Base-by-base conservation (phyloP, 495 filamentous ascomycete genomes). In the Penicillium ochrochloron region DNA sequence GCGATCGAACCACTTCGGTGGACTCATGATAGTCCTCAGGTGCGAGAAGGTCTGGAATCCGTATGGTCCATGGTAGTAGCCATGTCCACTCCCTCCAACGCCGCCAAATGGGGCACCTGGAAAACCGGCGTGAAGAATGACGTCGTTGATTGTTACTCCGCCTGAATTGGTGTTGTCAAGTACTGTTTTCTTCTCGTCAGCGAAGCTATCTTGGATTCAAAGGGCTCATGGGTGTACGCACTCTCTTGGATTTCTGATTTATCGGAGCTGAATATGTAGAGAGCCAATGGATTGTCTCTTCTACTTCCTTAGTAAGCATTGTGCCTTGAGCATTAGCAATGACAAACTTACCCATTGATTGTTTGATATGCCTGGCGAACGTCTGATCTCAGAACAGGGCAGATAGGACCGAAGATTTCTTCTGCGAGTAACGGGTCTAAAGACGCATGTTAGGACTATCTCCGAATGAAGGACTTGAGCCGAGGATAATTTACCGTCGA, bases 111-210 rank as follows among this genome's bases (percentile, higher is more conserved):
- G 79, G 7, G 93, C 74, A 5, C 84, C 88, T 23, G 86, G 82
- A 55, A 92, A 48, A 2, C 57, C 59, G 11, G 67, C 82, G 75
- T 94, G 91, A 76, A 90, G 86, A 72, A 84, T 90, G 51, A 85
- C 78, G 75, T 92, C 90, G 75, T 93, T 93, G 63, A 93, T 76
- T 23, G 85, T 84, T 19, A 86, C 89, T 42, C 90, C 90, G 39
- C 90, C 90, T 7, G 87, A 91, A 6, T 79, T 85, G 53, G 85
- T 81, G 52, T 84, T 76, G 61, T 78, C 77, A 41, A 90, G 80
- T 44, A 89, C 42, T 44, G 39, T 17, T 44, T 21, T 4, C 15
- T 44, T 44, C 6, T 44, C 42, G 42, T 44, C 42, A 44, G 42
- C 21, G 19, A n/a, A 1, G 8, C 17, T 21, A 21, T 21, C 1